Evolutionary conservation across 768 basidiomycete species (phyloP).

Genomic region (Hemileccinum rubropunctum): DNA sequence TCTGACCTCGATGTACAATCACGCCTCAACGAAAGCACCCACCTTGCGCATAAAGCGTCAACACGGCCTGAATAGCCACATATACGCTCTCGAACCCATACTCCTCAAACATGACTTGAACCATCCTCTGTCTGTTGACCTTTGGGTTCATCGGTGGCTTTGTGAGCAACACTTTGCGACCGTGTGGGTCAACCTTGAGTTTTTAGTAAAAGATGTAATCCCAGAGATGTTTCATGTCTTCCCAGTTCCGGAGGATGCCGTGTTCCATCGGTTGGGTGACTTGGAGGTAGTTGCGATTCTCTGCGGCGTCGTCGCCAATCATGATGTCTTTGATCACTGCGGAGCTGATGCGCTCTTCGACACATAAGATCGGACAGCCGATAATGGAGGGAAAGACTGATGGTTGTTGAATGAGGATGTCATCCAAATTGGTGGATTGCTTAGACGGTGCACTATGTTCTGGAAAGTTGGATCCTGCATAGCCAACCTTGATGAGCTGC

Average conservation of each 20-base stretch:
- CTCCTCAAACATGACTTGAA: slow-evolving; percentile 98
- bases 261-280: slow-evolving; percentile 99
- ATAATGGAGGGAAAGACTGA: slow-evolving; percentile 95
- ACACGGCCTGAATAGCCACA: slow-evolving; percentile 96
- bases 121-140: slow-evolving; percentile 89
- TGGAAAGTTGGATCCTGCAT: slow-evolving; percentile 92
- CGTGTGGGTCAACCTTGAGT: slow-evolving; percentile 81
- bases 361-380: slow-evolving; percentile 94
- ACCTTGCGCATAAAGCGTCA: slow-evolving; percentile 99
- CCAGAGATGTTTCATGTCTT: slow-evolving; percentile 98
- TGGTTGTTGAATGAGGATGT: neutral
- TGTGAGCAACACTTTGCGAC: slow-evolving; percentile 88
- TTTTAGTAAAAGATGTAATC: slow-evolving; percentile 98
- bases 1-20: neutral
- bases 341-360: slow-evolving; percentile 89
- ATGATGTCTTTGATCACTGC: slow-evolving; percentile 94
- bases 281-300: slow-evolving; percentile 93
- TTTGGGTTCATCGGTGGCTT: slow-evolving; percentile 99
- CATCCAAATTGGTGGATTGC: neutral
- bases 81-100: slow-evolving; percentile 96
- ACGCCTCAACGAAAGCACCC: slow-evolving; percentile 24
- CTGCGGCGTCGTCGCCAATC: slow-evolving; percentile 95
- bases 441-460: slow-evolving; percentile 64
- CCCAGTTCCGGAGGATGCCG: slow-evolving; percentile 98
- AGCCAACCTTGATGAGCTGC: slow-evolving; percentile 89